Evolutionary conservation across 192 early-diverging fungal species (phyloP).

Genomic region (Coemansia sp.): DNA sequence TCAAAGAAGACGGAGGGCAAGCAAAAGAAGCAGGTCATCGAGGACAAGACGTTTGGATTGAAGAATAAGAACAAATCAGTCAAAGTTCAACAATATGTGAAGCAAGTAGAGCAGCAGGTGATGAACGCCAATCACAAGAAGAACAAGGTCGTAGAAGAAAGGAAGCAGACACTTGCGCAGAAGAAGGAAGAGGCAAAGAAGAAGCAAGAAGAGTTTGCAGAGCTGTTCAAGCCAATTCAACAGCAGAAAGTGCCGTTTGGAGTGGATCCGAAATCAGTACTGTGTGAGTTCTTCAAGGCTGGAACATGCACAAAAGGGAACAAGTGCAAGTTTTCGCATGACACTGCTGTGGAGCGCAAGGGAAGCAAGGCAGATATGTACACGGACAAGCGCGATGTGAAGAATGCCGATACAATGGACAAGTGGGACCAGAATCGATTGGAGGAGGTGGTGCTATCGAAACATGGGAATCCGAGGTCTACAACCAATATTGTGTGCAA

Average conservation of each 20-base stretch:
- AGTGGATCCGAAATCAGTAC: slow-evolving; percentile 91
- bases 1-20: slow-evolving; percentile 61
- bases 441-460: slow-evolving; percentile 82
- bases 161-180: slow-evolving; percentile 57
- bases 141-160: slow-evolving; percentile 54
- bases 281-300: slow-evolving; percentile 91
- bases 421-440: slow-evolving; percentile 92
- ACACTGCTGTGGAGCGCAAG: slow-evolving; percentile 87
- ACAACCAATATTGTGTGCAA: slow-evolving; percentile 99
- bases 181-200: slow-evolving; percentile 82
- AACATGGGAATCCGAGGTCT: slow-evolving; percentile 79
- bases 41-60: slow-evolving; percentile 98
- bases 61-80: slow-evolving; percentile 98
- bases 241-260: slow-evolving; percentile 98
- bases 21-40: slow-evolving; percentile 78
- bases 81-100: slow-evolving; percentile 88
- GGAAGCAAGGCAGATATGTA: slow-evolving; percentile 90
- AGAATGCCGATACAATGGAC: slow-evolving; percentile 87
- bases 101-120: slow-evolving; percentile 87
- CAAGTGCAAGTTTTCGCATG: slow-evolving; percentile 98
- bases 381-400: slow-evolving; percentile 72
- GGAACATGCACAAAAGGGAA: slow-evolving; percentile 87
- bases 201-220: slow-evolving; percentile 86
- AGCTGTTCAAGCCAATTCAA: slow-evolving; percentile 87
- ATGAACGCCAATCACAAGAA: slow-evolving; percentile 59